Percentiles rank a stretch among this genome's conserved stretches.
These are phyloP conservation scores for Paecilomyces sp. DNA, from an alignment of 2,329 filamentous ascomycete species.

Conservation along the genomic window DNA sequence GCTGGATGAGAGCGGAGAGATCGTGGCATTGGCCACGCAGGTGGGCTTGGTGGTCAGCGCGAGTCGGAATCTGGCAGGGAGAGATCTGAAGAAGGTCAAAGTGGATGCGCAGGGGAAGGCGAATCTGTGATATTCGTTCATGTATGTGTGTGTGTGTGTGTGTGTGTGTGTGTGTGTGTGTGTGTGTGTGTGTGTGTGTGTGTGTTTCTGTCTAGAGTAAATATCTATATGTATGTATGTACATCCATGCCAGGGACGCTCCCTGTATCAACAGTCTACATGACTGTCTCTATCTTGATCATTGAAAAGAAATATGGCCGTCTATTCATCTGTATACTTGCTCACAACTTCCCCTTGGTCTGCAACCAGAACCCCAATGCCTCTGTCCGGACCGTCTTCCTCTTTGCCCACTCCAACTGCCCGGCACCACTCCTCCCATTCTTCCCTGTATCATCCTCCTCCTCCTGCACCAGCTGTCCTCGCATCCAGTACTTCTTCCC, in stretches of 20 bases:
- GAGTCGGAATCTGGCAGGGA: conserved; percentile 55
- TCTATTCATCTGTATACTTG: background rate
- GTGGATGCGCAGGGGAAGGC: conserved; percentile 6
- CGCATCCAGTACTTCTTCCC: conserved; percentile 36
- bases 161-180: background rate
- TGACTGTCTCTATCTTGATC: conserved; percentile 2
- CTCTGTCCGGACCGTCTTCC: conserved; percentile 28
- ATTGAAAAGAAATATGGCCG: background rate
- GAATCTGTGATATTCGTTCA: conserved; percentile 1
- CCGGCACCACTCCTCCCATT: conserved; percentile 8
- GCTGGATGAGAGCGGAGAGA: conserved; percentile 55
- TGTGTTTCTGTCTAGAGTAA: background rate
- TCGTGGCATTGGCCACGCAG: conserved; percentile 63
- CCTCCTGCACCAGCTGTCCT: conserved; percentile 32
- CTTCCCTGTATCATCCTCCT: conserved; percentile 15
- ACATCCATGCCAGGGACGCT: too few species aligned
- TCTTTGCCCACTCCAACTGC: conserved; percentile 24
- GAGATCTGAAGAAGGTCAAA: conserved; percentile 28
- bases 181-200: background rate
- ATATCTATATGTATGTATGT: background rate
- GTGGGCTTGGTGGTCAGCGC: conserved; percentile 57
- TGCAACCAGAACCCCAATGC: conserved; percentile 36
- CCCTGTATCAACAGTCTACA: background rate
- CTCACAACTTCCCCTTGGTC: conserved; percentile 19
- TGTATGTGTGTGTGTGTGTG: conserved; percentile 1